Base-by-base conservation (phyloP, 345 rosid species). In the Orychophragmus violaceus region DNA sequence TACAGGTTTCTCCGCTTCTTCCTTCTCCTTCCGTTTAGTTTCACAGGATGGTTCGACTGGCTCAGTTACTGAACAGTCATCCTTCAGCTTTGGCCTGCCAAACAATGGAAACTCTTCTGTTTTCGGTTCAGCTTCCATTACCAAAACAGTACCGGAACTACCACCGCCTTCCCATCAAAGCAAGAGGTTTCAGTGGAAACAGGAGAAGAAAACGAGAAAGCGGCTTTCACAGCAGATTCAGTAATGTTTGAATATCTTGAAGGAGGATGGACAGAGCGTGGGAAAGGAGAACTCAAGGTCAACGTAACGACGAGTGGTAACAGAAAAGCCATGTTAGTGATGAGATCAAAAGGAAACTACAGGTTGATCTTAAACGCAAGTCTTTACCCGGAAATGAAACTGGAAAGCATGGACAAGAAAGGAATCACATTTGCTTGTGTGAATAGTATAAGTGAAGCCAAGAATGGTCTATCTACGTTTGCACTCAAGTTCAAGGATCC, bases 181-280 rank as follows among this genome's bases (percentile, higher is more conserved):
- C 83, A 84, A 68, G 97, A 86, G 72, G 90, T 88, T 60, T 78
- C 82, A 52, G 83, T 84, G 39, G 98, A 90, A 84, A 90, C 97
- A 0, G 97, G 98, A 21, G 97, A 93, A 81, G 98, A 93, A 76
- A 83, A 86, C 19, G 97, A 88, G 76, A 76, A 25, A 67, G 85
- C 74, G 4, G 85, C 67, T 29, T 93, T 90, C 77, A 66, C 86
- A 19, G 85, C 97, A 30, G 97, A 88, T 68, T 85, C 97, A 2
- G 76, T 82, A 53, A 55, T 88, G 77, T 93, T 86, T 63, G 98
- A 93, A 70, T 93, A 51, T 75, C 50, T 77, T n/a, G 85, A 84
- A 48, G 85, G 87, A 13, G 70, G 77, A 48, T 93, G 98, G 98
- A 93, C 88, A 81, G 97, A 90, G 78, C 95, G 99, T 12, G 99